These are phyloP conservation scores for Metschnikowia similis DNA, from an alignment of 805 yeast genomes.

Conservation along the genomic window DNA sequence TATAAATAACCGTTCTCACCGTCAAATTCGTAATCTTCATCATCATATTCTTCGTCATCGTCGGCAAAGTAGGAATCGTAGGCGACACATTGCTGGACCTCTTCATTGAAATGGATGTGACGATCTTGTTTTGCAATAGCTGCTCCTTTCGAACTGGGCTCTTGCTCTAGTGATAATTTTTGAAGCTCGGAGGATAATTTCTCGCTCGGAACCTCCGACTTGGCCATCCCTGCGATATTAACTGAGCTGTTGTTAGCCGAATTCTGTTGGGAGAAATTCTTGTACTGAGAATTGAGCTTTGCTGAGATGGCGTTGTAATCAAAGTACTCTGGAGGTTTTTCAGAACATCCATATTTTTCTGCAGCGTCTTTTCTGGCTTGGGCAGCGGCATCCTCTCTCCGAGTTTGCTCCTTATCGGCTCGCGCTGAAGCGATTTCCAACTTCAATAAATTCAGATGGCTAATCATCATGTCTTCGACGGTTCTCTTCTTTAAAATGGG, in stretches of 20 bases:
- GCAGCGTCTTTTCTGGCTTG: slow-evolving; percentile 16
- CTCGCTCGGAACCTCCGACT: slow-evolving; percentile 4
- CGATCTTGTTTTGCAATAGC: slow-evolving; percentile 35
- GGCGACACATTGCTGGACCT: slow-evolving; percentile 92
- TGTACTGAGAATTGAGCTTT: slow-evolving; percentile 39
- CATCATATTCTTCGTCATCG: slow-evolving; percentile 13
- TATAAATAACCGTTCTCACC: slow-evolving; percentile 15
- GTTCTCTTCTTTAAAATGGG: slow-evolving; percentile 88
- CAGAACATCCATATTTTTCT: slow-evolving; percentile 8
- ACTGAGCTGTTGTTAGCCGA: slow-evolving; percentile 28
- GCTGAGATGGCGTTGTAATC: slow-evolving; percentile 43
- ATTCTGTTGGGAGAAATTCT: slow-evolving; percentile 23
- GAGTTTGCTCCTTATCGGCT: slow-evolving; percentile 26
- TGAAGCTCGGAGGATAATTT: slow-evolving; percentile 5
- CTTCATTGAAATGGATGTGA: slow-evolving; percentile 88
- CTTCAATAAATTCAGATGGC: slow-evolving; percentile 48
- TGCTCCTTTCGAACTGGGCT: neutral
- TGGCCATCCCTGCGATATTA: slow-evolving; percentile 17
- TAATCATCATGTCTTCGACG: slow-evolving; percentile 73
- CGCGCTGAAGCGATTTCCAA: slow-evolving; percentile 38
- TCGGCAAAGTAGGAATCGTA: slow-evolving; percentile 33
- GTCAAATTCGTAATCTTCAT: slow-evolving; percentile 18
- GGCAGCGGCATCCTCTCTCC: slow-evolving; percentile 27
- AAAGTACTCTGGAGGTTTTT: slow-evolving; percentile 34
- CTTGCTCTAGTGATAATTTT: neutral